These are phyloP conservation scores for Phytophthora sp. DNA, from an alignment of 352 stramenopile genomes.

Conservation along the genomic window DNA sequence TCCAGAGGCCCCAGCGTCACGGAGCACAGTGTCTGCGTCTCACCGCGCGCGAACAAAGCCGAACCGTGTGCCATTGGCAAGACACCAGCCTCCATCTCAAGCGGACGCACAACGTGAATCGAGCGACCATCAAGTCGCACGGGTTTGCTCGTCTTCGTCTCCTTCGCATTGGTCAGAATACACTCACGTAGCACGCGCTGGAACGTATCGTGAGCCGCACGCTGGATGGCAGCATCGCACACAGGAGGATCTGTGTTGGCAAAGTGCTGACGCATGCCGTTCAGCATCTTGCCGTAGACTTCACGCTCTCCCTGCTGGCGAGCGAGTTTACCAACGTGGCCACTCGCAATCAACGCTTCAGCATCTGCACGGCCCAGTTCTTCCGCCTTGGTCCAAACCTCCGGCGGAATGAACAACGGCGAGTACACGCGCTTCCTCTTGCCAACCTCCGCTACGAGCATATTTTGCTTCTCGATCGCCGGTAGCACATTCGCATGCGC, in stretches of 20 bases:
- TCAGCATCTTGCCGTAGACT: slow-evolving; percentile 76
- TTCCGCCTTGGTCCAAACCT: slow-evolving; percentile 64
- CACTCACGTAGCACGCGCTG: slow-evolving; percentile 71
- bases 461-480: slow-evolving; percentile 68
- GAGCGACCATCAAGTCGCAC: slow-evolving; percentile 88
- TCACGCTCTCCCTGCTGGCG: slow-evolving; percentile 74
- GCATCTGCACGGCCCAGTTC: slow-evolving; percentile 61
- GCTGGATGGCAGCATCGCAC: slow-evolving; percentile 59
- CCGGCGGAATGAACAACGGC: slow-evolving; percentile 47
- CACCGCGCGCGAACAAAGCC: slow-evolving; percentile 85
- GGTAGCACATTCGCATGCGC: slow-evolving; percentile 67
- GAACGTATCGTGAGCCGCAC: slow-evolving; percentile 82
- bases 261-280: slow-evolving; percentile 62
- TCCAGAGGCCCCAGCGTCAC: slow-evolving; percentile 89
- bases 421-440: slow-evolving; percentile 78
- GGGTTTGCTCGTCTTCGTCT: slow-evolving; percentile 45
- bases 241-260: slow-evolving; percentile 30
- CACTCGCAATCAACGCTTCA: slow-evolving; percentile 39
- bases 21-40: slow-evolving; percentile 91
- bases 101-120: slow-evolving; percentile 78
- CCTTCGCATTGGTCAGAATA: slow-evolving; percentile 51
- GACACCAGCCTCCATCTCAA: slow-evolving; percentile 89
- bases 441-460: slow-evolving; percentile 54
- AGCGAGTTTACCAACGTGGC: slow-evolving; percentile 56
- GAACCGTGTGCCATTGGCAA: slow-evolving; percentile 91